Base-by-base conservation (phyloP, 352 stramenopile species). In the Phytopythium mirpurense region DNA sequence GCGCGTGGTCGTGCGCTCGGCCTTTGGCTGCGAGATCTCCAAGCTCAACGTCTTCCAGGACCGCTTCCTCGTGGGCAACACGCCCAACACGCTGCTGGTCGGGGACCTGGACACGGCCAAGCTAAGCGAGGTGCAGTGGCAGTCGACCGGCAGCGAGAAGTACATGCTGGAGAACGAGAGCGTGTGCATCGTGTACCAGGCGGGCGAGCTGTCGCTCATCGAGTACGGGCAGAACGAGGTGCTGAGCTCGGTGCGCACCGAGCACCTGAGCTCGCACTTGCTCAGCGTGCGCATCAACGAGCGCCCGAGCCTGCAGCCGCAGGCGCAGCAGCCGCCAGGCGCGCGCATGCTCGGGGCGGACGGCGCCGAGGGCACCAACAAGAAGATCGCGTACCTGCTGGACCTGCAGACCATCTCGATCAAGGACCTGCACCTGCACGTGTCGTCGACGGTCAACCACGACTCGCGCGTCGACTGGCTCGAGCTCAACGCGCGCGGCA, bases 31-130 rank as follows among this genome's bases (percentile, higher is more conserved):
- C 55, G 91, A 98, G 51, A 98, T 98, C 53, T 86, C 72, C 19
- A 97, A 96, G 67, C 75, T 98, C 36, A 98, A 98, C 61, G 92
- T 98, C n/a, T 98, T 96, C 53, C 83, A 95, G 54, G 89, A 98
- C 60, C 78, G 88, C 9, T 94, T 89, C 46, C 72, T 98, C 14
- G 74, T 98, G 4, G 92, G 89, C 11, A 93, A 96, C 57, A 97
- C 93, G 41, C 83, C 75, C 36, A 95, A 96, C 50, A 98, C 93
- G 21, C 64, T 98, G 37, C 69, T 98, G 2, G 70, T 97, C 0
- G 90, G 86, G 6, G 93, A 98, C 59, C 62, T 98, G 2, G 87
- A 97, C 53, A 96, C 86, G 11, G 66, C 70, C 57, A 96, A 96
- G 59, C 74, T 98, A 14, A 96, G 83, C 52, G 94, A 98, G 59